Evolutionary conservation across 352 stramenopile species (phyloP).

Genomic region (Globisporangium nodosum): DNA sequence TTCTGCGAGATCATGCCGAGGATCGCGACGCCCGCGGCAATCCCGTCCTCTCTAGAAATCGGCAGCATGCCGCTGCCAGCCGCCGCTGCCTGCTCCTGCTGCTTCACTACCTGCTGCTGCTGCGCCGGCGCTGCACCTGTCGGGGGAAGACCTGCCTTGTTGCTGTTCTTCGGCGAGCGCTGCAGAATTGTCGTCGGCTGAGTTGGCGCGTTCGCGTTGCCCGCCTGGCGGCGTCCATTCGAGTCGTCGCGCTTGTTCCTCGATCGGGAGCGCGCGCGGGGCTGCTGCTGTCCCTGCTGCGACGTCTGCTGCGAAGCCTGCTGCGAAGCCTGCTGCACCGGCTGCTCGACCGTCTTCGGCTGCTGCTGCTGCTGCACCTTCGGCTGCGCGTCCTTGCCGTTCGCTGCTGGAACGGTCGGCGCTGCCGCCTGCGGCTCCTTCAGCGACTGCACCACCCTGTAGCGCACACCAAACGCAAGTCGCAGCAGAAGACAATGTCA

Average conservation of each 20-base stretch:
- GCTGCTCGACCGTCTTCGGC: constrained; percentile 14
- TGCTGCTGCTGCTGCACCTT: constrained; percentile 19
- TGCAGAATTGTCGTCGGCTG: constrained; percentile 60
- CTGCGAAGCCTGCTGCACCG: constrained; percentile 20
- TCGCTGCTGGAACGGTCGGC: constrained; percentile 11
- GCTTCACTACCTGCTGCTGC: constrained; percentile 10
- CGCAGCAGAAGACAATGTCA: background rate
- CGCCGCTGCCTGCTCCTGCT: constrained; percentile 19
- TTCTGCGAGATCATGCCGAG: constrained; percentile 76
- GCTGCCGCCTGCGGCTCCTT: constrained; percentile 31
- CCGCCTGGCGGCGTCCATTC: constrained; percentile 26
- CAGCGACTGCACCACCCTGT: constrained; percentile 55
- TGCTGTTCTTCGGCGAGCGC: constrained; percentile 33
- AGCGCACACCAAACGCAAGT: background rate
- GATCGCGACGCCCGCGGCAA: constrained; percentile 75
- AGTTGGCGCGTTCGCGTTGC: background rate
- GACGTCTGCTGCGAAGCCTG: constrained; percentile 17
- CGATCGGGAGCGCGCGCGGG: constrained; percentile 41
- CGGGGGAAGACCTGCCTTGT: constrained; percentile 15
- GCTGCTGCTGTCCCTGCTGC: constrained; percentile 23
- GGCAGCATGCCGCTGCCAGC: constrained; percentile 39
- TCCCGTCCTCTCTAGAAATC: constrained; percentile 75
- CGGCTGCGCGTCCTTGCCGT: constrained; percentile 16
- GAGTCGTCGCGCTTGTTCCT: constrained; percentile 48
- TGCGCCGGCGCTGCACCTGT: constrained; percentile 7